Evolutionary conservation across 768 basidiomycete genomes (phyloP), one percentile per base, ranked within the genome.

Genomic region (Boletus tomentosulus): DNA sequence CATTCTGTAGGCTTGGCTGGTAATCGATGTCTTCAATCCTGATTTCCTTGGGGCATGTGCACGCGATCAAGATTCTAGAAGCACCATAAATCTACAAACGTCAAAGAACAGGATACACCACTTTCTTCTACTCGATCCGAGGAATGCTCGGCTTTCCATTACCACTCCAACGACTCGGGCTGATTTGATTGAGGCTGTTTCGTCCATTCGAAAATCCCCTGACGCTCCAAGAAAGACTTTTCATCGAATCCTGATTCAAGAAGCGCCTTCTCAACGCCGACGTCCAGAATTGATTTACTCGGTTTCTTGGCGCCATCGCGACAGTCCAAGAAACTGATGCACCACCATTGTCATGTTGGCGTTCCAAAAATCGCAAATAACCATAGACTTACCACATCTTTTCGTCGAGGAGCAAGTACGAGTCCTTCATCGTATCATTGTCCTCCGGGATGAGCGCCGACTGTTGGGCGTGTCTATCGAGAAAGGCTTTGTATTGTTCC

Each of bases 371-470:
- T 25, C 6, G 22, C 41, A 43, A 54, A 42, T n/a, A 8, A 6
- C 12, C 6, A 39, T 2, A 19, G 9, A 47, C 60, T 19, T 50
- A 65, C 74, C 73, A 46, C 71, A 72, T 74, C 10, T 59, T 46
- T 59, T 75, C 73, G 52, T 75, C 73, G 0, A 74, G 52, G 22
- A 64, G 62, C 22, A 75, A 54, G 51, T 74, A 74, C 1, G 73
- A 74, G 48, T 72, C 71, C 48, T 66, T 68, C 72, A 75, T 75
- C 4, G 68, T 54, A 4, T 71, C 62, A 48, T 75, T 75, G 51
- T 66, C 62, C 50, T 75, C 74, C 0, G 68, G 69, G 16, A 74
- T 69, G 16, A 74, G 68, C 31, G 58, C 66, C 4, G 34, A 13
- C 37, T 68, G 66, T 0, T 24, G 34, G 24, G 39, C 37, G 51